These are phyloP conservation scores for Hypoxylon perforatum DNA, from an alignment of 495 filamentous ascomycete genomes.

Conservation along the genomic window DNA sequence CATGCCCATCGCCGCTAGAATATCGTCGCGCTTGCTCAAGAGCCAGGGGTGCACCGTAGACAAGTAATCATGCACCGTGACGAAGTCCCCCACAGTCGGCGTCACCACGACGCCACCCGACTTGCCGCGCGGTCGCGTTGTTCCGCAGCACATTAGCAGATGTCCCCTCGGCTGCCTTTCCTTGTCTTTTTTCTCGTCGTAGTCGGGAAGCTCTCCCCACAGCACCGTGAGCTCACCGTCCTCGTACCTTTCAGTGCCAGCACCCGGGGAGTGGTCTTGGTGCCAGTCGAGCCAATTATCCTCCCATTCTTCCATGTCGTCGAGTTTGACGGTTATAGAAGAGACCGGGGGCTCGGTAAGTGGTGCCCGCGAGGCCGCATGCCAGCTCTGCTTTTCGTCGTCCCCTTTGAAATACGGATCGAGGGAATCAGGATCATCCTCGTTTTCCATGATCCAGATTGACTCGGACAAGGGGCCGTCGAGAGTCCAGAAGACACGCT, in stretches of 20 bases:
- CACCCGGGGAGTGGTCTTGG: slow-evolving; percentile 2
- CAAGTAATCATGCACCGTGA: slow-evolving; percentile 42
- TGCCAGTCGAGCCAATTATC: slow-evolving; percentile 29
- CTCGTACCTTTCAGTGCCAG: background rate
- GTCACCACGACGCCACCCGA: slow-evolving; percentile 18
- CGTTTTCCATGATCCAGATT: slow-evolving; percentile 23
- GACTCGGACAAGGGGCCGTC: slow-evolving; percentile 32
- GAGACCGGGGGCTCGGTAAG: slow-evolving; percentile 35
- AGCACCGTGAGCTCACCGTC: slow-evolving; percentile 4
- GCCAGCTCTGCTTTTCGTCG: slow-evolving; percentile 7
- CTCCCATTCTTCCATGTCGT: slow-evolving; percentile 33
- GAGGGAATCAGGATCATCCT: background rate
- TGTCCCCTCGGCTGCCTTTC: slow-evolving; percentile 13
- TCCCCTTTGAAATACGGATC: slow-evolving; percentile 12
- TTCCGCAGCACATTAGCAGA: slow-evolving; percentile 34
- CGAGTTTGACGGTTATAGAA: slow-evolving; percentile 15
- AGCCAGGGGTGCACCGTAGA: slow-evolving; percentile 42
- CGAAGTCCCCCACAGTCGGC: slow-evolving; percentile 20
- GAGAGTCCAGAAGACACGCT: slow-evolving; percentile 30
- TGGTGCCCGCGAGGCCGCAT: slow-evolving; percentile 27
- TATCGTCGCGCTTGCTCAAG: slow-evolving; percentile 40
- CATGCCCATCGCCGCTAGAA: slow-evolving; percentile 22
- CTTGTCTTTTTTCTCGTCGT: slow-evolving; percentile 20
- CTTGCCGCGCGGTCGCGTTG: slow-evolving; percentile 33
- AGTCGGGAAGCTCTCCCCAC: slow-evolving; percentile 27